phyloP scores from a whole-genome alignment of 139 green algal species.

The Coelastrella sp. region DNA sequence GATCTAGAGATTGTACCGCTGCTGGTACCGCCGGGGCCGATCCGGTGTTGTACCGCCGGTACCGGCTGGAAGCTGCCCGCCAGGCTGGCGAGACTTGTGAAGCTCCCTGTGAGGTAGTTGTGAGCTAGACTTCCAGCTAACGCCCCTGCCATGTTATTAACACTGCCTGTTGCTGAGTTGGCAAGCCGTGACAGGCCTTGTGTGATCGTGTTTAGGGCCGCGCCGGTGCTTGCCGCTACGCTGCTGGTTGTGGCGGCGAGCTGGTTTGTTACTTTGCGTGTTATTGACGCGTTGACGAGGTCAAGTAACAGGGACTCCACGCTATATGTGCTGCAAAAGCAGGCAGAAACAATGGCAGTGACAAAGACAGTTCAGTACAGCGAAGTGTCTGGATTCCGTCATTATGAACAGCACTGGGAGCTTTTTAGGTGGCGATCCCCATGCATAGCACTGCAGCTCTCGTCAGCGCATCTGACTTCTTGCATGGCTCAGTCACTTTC shows the following conservation, averaged over 20 bases:
- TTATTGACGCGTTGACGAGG: constrained; percentile 46
- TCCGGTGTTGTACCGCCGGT: background rate
- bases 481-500: too few relatives aligned
- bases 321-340: constrained; percentile 49
- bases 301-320: constrained; percentile 69
- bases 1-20: background rate
- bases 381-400: too few relatives aligned
- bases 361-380: background rate
- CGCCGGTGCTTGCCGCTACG: constrained; percentile 28
- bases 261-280: constrained; percentile 1
- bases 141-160: constrained; percentile 25
- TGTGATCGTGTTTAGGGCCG: constrained; percentile 15
- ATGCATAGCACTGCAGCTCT: too few relatives aligned
- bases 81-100: background rate
- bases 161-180: constrained; percentile 18
- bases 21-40: background rate
- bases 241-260: constrained; percentile 42
- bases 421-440: too few relatives aligned
- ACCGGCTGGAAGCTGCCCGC: constrained; percentile 1
- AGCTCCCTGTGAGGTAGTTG: constrained; percentile 25
- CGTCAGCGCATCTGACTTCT: too few relatives aligned
- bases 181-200: constrained; percentile 26
- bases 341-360: background rate
- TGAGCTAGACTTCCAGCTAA: constrained; percentile 4
- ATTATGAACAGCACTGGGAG: too few relatives aligned